Base-by-base conservation (phyloP, 805 yeast species). In the Candida saitoana region DNA sequence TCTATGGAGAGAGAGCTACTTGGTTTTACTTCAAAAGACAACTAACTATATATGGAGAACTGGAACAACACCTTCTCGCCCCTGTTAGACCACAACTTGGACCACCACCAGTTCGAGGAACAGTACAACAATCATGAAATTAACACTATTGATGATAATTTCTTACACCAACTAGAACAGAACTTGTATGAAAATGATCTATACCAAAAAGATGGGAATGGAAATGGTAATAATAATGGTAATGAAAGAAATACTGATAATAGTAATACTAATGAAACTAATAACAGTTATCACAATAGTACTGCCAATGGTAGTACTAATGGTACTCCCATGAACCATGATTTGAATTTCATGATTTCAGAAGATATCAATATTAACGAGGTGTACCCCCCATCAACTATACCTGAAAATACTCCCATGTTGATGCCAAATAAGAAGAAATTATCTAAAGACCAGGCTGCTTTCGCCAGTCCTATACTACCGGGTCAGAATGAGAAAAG, bases 401-500 rank as follows among this genome's bases (percentile, higher is more conserved):
- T 48, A 11, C 52, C 55, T 18, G 55, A 54, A 15, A 49, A 55
- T 25, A 58, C 64, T 4, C 63, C 67, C 9, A 50, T 51, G 33
- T 36, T 59, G 48, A 37, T 57, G 18, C 59, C 63, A 12, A 44
- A 38, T 17, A 44, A 49, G 18, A 5, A 29, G 16, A 14, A 29
- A 29, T 29, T 29, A 14, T 5, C n/a, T 14, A 45, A 50, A 9
- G 36, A 41, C 20, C 27, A 36, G 6, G 29, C 38, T n/a, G 41
- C 45, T 32, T 52, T 63, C 36, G 49, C 49, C 9, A 62, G 68
- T 35, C 74, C 73, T 1, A 59, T 68, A 12, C 54, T 69, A 30
- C 73, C 73, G 1, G 60, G 71, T 34, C 74, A 69, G 43, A 66
- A 68, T 47, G 69, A 62, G 34, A 62, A 58, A 44, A 63, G 70